A percentile compares a stretch with the other conserved stretches of the same genome.
These are phyloP conservation scores for Phytophthora foliorum DNA, from an alignment of 352 stramenopile species.

Conservation along the genomic window DNA sequence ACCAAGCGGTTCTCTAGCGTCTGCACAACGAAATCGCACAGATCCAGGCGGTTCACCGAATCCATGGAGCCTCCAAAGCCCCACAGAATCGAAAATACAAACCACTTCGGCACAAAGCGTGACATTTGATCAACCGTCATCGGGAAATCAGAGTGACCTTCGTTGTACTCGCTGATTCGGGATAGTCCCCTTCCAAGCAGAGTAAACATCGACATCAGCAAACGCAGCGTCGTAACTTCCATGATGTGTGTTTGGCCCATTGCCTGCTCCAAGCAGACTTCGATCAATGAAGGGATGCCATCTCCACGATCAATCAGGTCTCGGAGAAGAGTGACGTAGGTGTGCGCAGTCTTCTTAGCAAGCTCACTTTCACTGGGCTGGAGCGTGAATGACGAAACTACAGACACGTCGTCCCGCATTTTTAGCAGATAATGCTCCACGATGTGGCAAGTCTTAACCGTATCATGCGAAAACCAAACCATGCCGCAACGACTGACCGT, in stretches of 20 bases:
- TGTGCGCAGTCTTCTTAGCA: slow-evolving; percentile 71
- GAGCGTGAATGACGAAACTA: slow-evolving; percentile 70
- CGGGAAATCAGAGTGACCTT: slow-evolving; percentile 98
- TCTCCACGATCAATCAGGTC: slow-evolving; percentile 65
- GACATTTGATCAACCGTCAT: slow-evolving; percentile 97
- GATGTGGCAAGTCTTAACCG: slow-evolving; percentile 94
- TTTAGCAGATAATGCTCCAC: slow-evolving; percentile 86
- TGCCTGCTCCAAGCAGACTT: slow-evolving; percentile 94
- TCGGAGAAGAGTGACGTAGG: slow-evolving; percentile 69
- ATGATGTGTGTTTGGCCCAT: slow-evolving; percentile 96
- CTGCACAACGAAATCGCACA: slow-evolving; percentile 93
- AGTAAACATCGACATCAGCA: slow-evolving; percentile 98
- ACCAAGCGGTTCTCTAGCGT: slow-evolving; percentile 89
- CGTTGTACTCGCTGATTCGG: slow-evolving; percentile 98
- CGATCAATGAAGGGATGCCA: slow-evolving; percentile 85
- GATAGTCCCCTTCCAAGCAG: slow-evolving; percentile 95
- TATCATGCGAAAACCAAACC: slow-evolving; percentile 99
- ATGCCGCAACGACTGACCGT: slow-evolving; percentile 99
- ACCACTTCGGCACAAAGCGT: slow-evolving; percentile 97
- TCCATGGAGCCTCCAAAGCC: slow-evolving; percentile 98
- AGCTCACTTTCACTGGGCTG: slow-evolving; percentile 75
- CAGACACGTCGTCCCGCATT: slow-evolving; percentile 74
- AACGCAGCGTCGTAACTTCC: slow-evolving; percentile 93
- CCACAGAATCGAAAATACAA: slow-evolving; percentile 99
- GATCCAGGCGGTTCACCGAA: slow-evolving; percentile 91